Evolutionary conservation across 306 rosid species (phyloP), one percentile per base, ranked within the genome.

Genomic region (Trifolium pratense): DNA sequence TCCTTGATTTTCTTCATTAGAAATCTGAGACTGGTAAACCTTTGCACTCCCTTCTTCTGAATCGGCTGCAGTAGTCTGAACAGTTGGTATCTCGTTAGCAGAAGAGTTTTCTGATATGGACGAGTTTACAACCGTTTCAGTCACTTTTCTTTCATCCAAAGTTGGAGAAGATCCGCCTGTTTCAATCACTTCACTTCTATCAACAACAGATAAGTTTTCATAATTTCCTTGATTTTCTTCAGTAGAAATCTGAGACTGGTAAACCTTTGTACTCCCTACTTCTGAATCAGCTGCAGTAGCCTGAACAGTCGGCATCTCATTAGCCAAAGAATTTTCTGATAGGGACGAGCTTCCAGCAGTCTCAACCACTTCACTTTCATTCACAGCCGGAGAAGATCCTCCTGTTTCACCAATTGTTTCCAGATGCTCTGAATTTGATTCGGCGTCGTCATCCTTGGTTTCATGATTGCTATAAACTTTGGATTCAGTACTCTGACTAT

Each of bases 111-210:
- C 69, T 65, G 66, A 23, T 31, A 4, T 5, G 21, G 64, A 70
- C n/a, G 77, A 43, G 48, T 29, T 69, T 62, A 45, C 77, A 43
- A 48, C 65, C 25, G 9, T 49, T 12, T 7, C 46, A 9, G 17
- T 37, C 56, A 61, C 18, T 37, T 20, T 58, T 40, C 25, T 51
- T 48, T 70, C 48, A 52, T 51, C 49, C 14, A 7, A 43, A 48
- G 75, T 71, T 52, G 88, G 81, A 68, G 89, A 80, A 65, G 84
- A 34, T 14, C 39, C 81, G 29, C 65, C 80, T 37, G 20, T 57
- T 74, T 78, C 89, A 78, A 56, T 23, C 36, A 21, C 62, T 56
- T 56, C 3, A 16, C 32, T 56, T 23, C 61, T 23, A 11, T 56
- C 61, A 21, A 4, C 34, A 23, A 11, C 81, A 68, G 81, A 55